A percentile compares a stretch with the other conserved stretches of the same genome.
Evolutionary conservation across 345 rosid genomes (phyloP).

Genomic region (Sisymbrium altissimum): DNA sequence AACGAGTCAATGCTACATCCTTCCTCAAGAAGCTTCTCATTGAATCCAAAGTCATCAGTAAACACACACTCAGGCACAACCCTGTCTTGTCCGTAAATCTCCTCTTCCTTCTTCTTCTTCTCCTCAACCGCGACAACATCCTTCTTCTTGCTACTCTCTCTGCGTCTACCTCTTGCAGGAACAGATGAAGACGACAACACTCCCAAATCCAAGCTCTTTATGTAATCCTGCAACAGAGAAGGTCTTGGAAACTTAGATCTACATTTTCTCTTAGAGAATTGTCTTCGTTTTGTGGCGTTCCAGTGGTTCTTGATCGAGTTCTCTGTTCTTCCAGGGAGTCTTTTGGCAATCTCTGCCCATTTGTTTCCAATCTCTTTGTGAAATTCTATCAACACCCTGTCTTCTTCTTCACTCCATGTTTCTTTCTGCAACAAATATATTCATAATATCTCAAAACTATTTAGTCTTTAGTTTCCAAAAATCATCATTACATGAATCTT

Average conservation of each 20-base stretch:
- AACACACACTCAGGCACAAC: slow-evolving; percentile 52
- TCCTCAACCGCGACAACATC: slow-evolving; percentile 7
- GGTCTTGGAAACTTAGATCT: slow-evolving; percentile 70
- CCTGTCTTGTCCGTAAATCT: slow-evolving; percentile 35
- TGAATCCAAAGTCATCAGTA: slow-evolving; percentile 56
- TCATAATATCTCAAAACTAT: background rate
- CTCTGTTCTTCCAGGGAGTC: slow-evolving; percentile 91
- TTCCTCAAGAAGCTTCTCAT: slow-evolving; percentile 55
- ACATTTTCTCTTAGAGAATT: slow-evolving; percentile 75
- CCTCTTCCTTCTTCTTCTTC: slow-evolving; percentile 13
- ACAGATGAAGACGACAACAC: slow-evolving; percentile 15
- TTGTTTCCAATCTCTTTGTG: slow-evolving; percentile 90
- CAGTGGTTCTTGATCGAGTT: slow-evolving; percentile 99
- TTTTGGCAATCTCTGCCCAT: slow-evolving; percentile 98
- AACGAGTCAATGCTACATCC: slow-evolving; percentile 64
- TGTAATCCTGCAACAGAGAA: slow-evolving; percentile 85
- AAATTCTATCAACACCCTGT: slow-evolving; percentile 62
- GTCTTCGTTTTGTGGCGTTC: slow-evolving; percentile 97
- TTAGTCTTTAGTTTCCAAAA: background rate
- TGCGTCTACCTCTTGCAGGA: slow-evolving; percentile 30
- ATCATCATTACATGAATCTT: background rate
- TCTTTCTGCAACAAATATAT: slow-evolving; percentile 54
- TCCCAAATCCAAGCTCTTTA: slow-evolving; percentile 71
- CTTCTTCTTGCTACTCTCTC: slow-evolving; percentile 28
- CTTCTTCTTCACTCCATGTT: slow-evolving; percentile 91